Evolutionary conservation across 78 protist species (phyloP).

Genomic region (Anaeramoeba ignava): DNA sequence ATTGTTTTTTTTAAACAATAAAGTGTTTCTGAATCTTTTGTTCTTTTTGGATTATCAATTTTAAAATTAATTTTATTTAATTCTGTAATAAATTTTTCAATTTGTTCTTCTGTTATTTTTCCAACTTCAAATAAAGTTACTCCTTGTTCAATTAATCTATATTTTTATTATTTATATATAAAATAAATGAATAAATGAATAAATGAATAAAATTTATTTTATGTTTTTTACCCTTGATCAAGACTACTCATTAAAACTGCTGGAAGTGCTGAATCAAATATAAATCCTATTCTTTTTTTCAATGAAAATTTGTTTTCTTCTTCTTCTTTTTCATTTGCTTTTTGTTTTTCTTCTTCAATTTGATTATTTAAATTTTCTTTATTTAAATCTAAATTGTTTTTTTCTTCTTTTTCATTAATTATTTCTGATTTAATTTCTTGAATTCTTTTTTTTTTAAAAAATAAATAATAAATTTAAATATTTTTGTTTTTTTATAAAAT

Average conservation of each 20-base stretch:
- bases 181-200: not conserved
- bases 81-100: not conserved
- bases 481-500: conserved; percentile 1
- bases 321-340: not conserved
- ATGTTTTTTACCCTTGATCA: too few species aligned
- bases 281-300: conserved; percentile 2
- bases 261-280: not conserved
- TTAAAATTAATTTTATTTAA: not conserved
- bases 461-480: not conserved
- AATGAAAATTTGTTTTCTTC: too few species aligned
- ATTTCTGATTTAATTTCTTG: too few species aligned
- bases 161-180: too few species aligned
- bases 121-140: conserved; percentile 1
- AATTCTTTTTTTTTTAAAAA: not conserved
- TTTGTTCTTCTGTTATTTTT: not conserved
- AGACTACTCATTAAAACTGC: not conserved
- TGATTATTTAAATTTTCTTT: too few species aligned
- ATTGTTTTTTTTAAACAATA: not conserved
- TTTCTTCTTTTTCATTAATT: too few species aligned
- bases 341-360: too few species aligned
- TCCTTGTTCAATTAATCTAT: too few species aligned
- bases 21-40: not conserved
- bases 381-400: too few species aligned
- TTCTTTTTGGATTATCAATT: not conserved
- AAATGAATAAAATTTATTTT: not conserved